A percentile compares a stretch with the other conserved stretches of the same genome.
Conservation (phyloP, 2,329 filamentous ascomycete species). For the Corynespora cassiicola region DNA sequence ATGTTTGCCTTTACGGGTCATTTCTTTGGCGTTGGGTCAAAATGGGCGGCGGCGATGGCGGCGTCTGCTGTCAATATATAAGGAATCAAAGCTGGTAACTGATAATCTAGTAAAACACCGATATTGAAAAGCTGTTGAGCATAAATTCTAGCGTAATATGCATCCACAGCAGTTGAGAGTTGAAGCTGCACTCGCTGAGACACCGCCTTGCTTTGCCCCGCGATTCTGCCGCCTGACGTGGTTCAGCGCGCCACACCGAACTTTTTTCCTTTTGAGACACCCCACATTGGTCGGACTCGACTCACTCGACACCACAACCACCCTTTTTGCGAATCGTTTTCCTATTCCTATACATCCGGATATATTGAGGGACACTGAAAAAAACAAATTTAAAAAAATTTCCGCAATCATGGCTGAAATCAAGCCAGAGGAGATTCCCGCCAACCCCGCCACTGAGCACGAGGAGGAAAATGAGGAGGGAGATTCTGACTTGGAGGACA, state of each 20-base stretch:
- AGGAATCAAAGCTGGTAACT: background rate
- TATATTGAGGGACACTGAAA: too few relatives aligned
- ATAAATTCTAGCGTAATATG: background rate
- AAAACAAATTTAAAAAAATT: too few relatives aligned
- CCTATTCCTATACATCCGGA: too few relatives aligned
- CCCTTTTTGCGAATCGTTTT: too few relatives aligned
- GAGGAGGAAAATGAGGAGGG: constrained; percentile 51
- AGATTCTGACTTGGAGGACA: constrained; percentile 69
- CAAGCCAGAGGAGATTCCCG: too few relatives aligned
- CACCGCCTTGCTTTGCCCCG: constrained; percentile 8
- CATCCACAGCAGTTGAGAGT: too few relatives aligned
- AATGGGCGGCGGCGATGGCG: constrained; percentile 1
- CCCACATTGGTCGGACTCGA: constrained; percentile 9
- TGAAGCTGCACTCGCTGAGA: too few relatives aligned
- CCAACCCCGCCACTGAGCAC: constrained; percentile 7
- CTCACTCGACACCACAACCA: too few relatives aligned
- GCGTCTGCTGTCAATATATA: constrained; percentile 3
- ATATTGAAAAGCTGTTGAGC: background rate
- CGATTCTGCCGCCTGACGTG: constrained; percentile 11
- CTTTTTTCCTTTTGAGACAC: constrained; percentile 3
- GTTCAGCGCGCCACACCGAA: constrained; percentile 4
- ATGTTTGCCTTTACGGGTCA: constrained; percentile 1
- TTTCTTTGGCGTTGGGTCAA: constrained; percentile 3
- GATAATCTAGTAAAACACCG: constrained; percentile 1
- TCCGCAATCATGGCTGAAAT: constrained; percentile 10